A percentile compares a stretch with the other conserved stretches of the same genome.
Conservation (phyloP, 177 flowering plant species). For the Tripterygium wilfordii region DNA sequence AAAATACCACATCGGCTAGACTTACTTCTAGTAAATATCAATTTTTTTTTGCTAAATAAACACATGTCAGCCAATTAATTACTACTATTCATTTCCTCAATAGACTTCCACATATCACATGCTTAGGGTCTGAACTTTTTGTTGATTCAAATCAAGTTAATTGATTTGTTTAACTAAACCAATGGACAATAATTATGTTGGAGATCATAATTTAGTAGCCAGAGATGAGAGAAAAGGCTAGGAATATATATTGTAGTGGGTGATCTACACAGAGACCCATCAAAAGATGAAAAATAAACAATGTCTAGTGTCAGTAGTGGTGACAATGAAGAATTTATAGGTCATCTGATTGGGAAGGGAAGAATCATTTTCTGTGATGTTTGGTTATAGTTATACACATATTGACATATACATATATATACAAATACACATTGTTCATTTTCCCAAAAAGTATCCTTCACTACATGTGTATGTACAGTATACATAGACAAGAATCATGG, state of each 20-base stretch:
- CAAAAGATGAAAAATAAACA: background rate
- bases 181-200: conserved; percentile 9
- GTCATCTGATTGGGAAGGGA: conserved; percentile 5
- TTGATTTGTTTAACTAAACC: conserved; percentile 6
- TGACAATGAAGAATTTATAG: conserved; percentile 4
- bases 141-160: conserved; percentile 5
- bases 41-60: no score
- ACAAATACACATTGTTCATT: conserved; percentile 9
- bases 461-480: conserved; percentile 30
- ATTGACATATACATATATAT: no score
- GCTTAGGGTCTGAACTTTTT: conserved; percentile 16
- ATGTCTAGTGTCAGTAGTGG: background rate
- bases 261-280: conserved; percentile 7
- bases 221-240: no score
- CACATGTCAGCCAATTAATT: no score
- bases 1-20: no score
- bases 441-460: conserved; percentile 6
- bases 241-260: conserved; percentile 9
- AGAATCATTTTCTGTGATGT: conserved; percentile 16
- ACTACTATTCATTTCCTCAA: background rate
- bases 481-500: conserved; percentile 27
- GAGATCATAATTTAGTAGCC: no score
- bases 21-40: no score
- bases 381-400: no score
- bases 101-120: conserved; percentile 14